Base-by-base conservation (phyloP, 2,329 filamentous ascomycete species). In the Exophiala aquamarina region DNA sequence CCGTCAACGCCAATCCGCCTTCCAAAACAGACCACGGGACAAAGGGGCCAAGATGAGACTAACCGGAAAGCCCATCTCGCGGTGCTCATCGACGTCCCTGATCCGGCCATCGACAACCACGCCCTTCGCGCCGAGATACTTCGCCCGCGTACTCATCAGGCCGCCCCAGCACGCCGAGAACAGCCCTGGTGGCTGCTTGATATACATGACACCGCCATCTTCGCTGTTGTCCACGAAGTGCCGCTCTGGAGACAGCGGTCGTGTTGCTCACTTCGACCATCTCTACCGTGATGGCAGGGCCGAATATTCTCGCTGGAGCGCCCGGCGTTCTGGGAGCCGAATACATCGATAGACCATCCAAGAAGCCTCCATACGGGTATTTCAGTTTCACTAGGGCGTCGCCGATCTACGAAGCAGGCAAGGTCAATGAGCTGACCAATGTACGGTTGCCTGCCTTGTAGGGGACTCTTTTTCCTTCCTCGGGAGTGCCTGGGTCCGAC, bases 51-150 rank as follows among this genome's bases (percentile, higher is more conserved):
- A 2, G 36, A 3, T n/a, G 2, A 3, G 15, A 1, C 11, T 6
- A 28, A 41, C 37, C 21, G 37, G 34, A 26, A 61, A 52, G 1
- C 54, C 57, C 40, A 67, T 43, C 15, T 62, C 59, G 3, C 56
- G 54, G 35, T 65, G 62, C 48, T 69, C 67, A 17, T 61, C 47
- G 4, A 70, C 47, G 49, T 69, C 66, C 11, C 67, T 54, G 50
- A 70, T 66, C 9, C 61, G 60, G 5, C 68, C 68, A 55, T 71
- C 67, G 37, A 71, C 61, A 4, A 71, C 60, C 3, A 67, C 64
- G 13, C 67, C 68, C 3, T 59, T 60, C 3, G 66, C 67, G 4
- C 66, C 67, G 2, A 63, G 50, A 14, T 58, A 54, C 49, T 66
- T 59, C 1, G 66, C 64, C 2, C 66, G 54, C 4, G 62, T 65